Conservation (phyloP, 345 rosid species). For the Cardamine occulta region DNA sequence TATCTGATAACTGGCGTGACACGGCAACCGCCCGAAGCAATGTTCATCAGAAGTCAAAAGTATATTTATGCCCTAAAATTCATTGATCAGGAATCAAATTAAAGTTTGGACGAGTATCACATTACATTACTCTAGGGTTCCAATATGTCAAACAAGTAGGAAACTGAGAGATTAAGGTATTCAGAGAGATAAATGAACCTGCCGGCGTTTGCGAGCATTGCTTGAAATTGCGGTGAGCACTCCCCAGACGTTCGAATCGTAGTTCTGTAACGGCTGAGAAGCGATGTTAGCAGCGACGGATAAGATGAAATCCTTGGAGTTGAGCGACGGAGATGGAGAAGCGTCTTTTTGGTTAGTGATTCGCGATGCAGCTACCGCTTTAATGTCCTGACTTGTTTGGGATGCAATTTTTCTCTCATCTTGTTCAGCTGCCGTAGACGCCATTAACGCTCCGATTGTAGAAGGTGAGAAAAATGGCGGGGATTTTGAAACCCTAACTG, state of each 20-base stretch:
- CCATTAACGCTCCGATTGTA: not conserved
- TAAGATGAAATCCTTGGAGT: conserved; percentile 54
- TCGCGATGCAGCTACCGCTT: conserved; percentile 31
- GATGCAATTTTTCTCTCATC: conserved; percentile 41
- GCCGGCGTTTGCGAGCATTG: conserved; percentile 77
- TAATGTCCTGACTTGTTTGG: conserved; percentile 33
- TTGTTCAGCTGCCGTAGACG: conserved; percentile 44
- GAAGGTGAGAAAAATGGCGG: conserved; percentile 50
- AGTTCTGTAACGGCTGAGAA: conserved; percentile 68
- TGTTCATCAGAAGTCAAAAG: conserved; percentile 74
- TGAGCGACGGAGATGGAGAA: conserved; percentile 47
- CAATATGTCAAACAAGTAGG: not conserved
- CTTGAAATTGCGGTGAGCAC: conserved; percentile 87
- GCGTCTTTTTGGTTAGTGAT: conserved; percentile 41
- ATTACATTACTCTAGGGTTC: not conserved
- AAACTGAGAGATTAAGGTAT: conserved; percentile 28
- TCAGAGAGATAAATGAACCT: conserved; percentile 47
- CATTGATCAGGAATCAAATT: conserved; percentile 24
- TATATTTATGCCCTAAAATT: conserved; percentile 72
- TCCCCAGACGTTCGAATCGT: conserved; percentile 80
- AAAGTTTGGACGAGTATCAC: not conserved
- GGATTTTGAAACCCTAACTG: conserved; percentile 53
- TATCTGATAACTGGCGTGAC: conserved; percentile 63
- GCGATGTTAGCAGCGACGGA: conserved; percentile 67
- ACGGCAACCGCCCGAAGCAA: conserved; percentile 70